Percentiles rank a stretch among this genome's conserved stretches.
These are phyloP conservation scores for Diaporthe citri DNA, from an alignment of 2,329 filamentous ascomycete genomes.

Conservation along the genomic window DNA sequence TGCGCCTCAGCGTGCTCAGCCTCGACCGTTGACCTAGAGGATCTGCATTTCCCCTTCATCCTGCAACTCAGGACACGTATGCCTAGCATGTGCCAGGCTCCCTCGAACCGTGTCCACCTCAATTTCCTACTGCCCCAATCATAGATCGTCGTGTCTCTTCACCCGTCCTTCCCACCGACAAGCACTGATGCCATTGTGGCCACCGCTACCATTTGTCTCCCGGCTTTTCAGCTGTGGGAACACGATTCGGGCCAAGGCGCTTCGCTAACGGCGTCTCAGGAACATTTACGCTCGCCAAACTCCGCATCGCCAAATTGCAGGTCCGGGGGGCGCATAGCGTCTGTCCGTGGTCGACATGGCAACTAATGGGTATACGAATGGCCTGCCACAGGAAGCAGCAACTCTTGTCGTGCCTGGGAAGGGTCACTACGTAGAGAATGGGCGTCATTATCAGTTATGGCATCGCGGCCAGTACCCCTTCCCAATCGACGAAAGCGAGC, in stretches of 20 bases:
- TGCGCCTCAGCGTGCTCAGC: slow-evolving; percentile 17
- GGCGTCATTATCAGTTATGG: slow-evolving; percentile 67
- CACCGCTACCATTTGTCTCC: slow-evolving; percentile 1
- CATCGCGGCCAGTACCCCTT: slow-evolving; percentile 70
- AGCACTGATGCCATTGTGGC: slow-evolving; percentile 26
- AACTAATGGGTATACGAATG: slow-evolving; percentile 33
- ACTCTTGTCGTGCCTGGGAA: neutral
- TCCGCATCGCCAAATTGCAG: neutral
- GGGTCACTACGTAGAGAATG: slow-evolving; percentile 58
- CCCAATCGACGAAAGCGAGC: slow-evolving; percentile 71
- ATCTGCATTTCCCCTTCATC: slow-evolving; percentile 12
- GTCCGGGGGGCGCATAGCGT: neutral
- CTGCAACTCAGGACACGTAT: slow-evolving; percentile 18
- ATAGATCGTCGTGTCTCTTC: neutral
- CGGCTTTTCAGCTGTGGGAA: slow-evolving; percentile 10
- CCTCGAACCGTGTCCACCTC: slow-evolving; percentile 9
- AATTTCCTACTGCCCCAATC: neutral
- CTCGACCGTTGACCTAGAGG: neutral
- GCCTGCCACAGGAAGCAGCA: neutral
- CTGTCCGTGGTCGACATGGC: slow-evolving; percentile 33
- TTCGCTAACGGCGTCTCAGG: slow-evolving; percentile 32
- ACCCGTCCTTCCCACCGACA: neutral
- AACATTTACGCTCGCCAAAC: neutral
- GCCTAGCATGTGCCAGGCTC: slow-evolving; percentile 17
- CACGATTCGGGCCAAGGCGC: neutral